phyloP scores from a whole-genome alignment of 2,329 filamentous ascomycete genomes.

The Colletotrichum horii region DNA sequence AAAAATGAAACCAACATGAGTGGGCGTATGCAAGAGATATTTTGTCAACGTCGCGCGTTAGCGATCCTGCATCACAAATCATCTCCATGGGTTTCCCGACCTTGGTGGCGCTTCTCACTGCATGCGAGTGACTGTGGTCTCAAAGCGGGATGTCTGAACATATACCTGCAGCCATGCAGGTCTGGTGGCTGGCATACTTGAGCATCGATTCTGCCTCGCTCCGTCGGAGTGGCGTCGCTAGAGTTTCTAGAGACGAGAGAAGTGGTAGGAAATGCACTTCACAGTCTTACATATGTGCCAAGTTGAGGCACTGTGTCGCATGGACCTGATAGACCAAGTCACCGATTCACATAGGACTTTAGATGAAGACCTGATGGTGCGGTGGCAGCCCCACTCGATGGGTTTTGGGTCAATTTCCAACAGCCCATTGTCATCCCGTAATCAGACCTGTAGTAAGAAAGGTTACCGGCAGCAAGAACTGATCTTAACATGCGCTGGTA shows the following conservation, averaged over 20 bases:
- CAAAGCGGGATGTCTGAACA: background rate
- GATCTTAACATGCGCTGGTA: background rate
- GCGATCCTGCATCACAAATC: background rate
- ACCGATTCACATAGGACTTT: background rate
- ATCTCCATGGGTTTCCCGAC: background rate
- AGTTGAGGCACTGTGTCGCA: background rate
- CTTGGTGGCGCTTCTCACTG: background rate
- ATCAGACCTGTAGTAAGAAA: background rate
- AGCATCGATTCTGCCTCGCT: background rate
- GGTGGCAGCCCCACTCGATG: background rate
- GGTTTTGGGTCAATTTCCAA: background rate
- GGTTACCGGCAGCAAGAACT: background rate
- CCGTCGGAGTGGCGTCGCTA: background rate
- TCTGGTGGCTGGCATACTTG: background rate
- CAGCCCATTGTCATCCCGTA: background rate
- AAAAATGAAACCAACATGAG: background rate
- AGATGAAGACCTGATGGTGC: background rate
- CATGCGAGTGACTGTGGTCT: background rate
- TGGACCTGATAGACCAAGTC: background rate
- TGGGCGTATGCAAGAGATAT: background rate
- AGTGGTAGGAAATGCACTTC: background rate
- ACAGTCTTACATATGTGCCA: background rate
- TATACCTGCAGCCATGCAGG: background rate
- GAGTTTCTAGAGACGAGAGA: background rate
- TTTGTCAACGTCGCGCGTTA: background rate